Evolutionary conservation across 148 eudicot species (phyloP), one percentile per base, ranked within the genome.

Genomic region (Amaranthus cruentus): DNA sequence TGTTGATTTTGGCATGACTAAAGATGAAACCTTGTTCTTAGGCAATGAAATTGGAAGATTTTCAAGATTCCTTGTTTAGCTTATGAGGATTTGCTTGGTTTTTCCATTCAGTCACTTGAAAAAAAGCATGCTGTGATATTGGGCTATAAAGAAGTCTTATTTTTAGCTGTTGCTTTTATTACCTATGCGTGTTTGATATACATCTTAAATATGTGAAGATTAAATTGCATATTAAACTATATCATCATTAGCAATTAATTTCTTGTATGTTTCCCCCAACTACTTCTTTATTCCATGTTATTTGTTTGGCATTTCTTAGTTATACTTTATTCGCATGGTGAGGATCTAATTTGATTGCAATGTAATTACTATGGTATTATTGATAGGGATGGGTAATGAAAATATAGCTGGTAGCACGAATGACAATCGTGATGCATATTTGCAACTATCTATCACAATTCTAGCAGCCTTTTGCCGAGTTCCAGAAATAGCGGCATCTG

Each of bases 381-480:
- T 78, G 49, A 7, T 66, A 91, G 97, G 97, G 15, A 77, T 93
- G 95, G 88, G 86, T 59, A 80, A 81, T 78, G 84, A 81, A 71
- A 78, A 61, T 53, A 28, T 18, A 12, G 62, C 76, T 54, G 82
- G 69, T 47, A 79, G 69, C n/a, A 83, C 73, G 8, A 70, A 49
- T 60, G 97, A 86, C 47, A 80, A 91, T 54, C 82, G 83, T 49
- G 89, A 88, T 50, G 96, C 85, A 3, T 94, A 91, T 75, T 66
- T 91, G 76, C 88, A 83, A 58, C 69, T 94, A 61, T 81, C 90
- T 15, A 78, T 89, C 59, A 81, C 90, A 0, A 65, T 94, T 21
- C 84, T 94, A 54, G 89, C 97, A 42, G 85, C 91, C 1, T 87
- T 91, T 70, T 88, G 90, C 62, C 86, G 91, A 55, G 90, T 89